Evolutionary conservation across 768 basidiomycete species (phyloP).

Genomic region (Lactarius akahatsu): DNA sequence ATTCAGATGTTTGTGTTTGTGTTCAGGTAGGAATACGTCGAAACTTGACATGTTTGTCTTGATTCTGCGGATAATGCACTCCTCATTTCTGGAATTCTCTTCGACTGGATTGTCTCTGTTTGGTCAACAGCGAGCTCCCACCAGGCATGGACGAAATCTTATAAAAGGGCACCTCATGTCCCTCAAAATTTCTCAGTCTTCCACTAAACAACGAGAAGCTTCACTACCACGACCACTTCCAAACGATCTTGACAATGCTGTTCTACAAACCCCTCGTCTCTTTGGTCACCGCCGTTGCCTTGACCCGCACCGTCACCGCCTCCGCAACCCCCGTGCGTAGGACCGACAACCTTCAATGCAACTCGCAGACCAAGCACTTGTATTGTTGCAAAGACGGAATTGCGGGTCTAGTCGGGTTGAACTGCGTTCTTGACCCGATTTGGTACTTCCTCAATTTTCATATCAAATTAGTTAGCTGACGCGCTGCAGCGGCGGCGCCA

Average conservation of each 20-base stretch:
- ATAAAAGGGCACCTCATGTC: not conserved
- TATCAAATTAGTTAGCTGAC: too few relatives aligned
- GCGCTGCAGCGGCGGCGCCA: too few relatives aligned
- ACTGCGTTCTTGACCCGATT: too few relatives aligned
- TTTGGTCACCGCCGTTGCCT: not conserved
- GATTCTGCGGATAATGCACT: not conserved
- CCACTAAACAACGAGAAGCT: not conserved
- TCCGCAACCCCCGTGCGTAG: not conserved
- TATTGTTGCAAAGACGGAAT: too few relatives aligned
- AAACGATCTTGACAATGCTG: constrained; percentile 6
- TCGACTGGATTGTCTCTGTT: too few relatives aligned
- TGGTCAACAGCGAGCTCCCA: not conserved
- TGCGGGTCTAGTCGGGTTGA: too few relatives aligned
- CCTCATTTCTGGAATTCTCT: not conserved
- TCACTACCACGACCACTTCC: not conserved
- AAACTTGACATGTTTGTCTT: not conserved
- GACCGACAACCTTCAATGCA: too few relatives aligned
- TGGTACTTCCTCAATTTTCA: too few relatives aligned
- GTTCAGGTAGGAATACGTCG: not conserved
- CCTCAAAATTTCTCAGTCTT: not conserved
- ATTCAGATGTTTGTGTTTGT: not conserved
- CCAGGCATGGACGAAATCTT: not conserved
- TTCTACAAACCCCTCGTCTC: constrained; percentile 6
- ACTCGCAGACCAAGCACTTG: too few relatives aligned
- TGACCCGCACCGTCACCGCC: not conserved